These are phyloP conservation scores for Trichoderma polysporum DNA, from an alignment of 2,329 filamentous ascomycete genomes.

Conservation along the genomic window DNA sequence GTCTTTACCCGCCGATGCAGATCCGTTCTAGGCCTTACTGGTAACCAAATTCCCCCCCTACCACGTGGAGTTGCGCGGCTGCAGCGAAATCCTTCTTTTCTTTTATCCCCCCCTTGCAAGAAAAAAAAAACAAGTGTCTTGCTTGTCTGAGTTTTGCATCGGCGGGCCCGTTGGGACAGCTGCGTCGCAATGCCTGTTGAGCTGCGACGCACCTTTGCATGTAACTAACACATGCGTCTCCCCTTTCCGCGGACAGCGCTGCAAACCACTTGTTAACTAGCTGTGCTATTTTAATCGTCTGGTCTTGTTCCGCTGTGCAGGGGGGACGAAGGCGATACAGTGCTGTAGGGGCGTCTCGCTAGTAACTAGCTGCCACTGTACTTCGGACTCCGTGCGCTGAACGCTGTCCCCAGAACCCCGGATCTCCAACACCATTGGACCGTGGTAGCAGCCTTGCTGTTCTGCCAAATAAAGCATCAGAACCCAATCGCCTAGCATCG, in stretches of 20 bases:
- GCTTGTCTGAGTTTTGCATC: neutral
- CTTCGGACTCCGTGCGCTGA: neutral
- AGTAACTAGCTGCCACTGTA: neutral
- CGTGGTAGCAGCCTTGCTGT: neutral
- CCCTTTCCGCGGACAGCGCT: neutral
- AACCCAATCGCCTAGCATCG: conserved; percentile 8
- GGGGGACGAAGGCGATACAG: neutral
- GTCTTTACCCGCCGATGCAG: conserved; percentile 17
- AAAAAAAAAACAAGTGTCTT: neutral
- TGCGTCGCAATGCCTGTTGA: neutral
- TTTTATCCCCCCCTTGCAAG: neutral
- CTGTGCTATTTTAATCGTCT: neutral
- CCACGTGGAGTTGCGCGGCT: neutral
- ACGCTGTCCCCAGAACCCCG: neutral
- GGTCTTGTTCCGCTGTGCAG: neutral
- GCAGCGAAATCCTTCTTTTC: neutral
- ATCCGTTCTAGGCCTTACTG: conserved; percentile 13
- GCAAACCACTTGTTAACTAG: too few species aligned
- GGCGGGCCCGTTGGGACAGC: neutral
- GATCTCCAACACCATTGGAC: conserved; percentile 1
- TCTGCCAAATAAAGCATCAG: neutral
- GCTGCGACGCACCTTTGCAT: conserved; percentile 4
- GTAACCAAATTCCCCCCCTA: neutral
- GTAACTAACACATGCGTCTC: neutral
- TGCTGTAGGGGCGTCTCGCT: neutral